phyloP scores from a whole-genome alignment of 2,329 filamentous ascomycete genomes.

The Magnaporthiopsis incrustans region DNA sequence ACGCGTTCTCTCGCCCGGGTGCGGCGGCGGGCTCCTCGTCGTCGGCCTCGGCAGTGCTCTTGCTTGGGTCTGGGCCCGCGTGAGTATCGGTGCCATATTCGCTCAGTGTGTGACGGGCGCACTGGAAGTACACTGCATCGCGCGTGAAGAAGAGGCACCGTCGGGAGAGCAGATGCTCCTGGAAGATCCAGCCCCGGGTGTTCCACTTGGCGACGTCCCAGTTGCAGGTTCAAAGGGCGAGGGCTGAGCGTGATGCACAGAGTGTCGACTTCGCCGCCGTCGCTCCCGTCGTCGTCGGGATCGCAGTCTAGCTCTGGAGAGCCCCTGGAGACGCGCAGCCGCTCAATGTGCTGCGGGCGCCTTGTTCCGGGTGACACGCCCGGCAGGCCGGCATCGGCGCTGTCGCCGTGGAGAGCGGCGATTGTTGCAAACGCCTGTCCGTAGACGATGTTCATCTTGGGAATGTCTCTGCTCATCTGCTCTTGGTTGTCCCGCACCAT shows the following conservation, averaged over 20 bases:
- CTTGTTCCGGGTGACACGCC: not conserved
- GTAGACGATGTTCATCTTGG: slow-evolving; percentile 20
- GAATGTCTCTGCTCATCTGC: not conserved
- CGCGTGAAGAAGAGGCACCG: not conserved
- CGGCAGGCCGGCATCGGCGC: not conserved
- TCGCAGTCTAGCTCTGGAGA: not conserved
- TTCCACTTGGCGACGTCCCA: slow-evolving; percentile 1
- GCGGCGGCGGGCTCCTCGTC: not conserved
- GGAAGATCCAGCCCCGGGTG: not conserved
- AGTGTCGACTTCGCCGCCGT: not conserved
- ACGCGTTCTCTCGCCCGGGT: not conserved
- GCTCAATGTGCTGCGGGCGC: not conserved
- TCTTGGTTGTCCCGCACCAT: slow-evolving; percentile 1
- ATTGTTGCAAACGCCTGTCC: slow-evolving; percentile 1
- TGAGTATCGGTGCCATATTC: not conserved
- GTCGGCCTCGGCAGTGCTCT: not conserved
- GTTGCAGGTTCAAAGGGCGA: not conserved
- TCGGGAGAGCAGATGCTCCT: not conserved
- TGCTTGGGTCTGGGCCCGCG: not conserved
- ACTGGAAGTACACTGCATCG: slow-evolving; percentile 1
- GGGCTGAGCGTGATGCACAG: not conserved
- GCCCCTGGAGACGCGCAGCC: not conserved
- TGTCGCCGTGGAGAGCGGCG: not conserved
- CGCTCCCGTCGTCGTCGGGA: not conserved
- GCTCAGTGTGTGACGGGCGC: not conserved